A percentile compares a stretch with the other conserved stretches of the same genome.
These are phyloP conservation scores for Drosera spatulata DNA, from an alignment of 179 eudicot genomes.

Conservation along the genomic window DNA sequence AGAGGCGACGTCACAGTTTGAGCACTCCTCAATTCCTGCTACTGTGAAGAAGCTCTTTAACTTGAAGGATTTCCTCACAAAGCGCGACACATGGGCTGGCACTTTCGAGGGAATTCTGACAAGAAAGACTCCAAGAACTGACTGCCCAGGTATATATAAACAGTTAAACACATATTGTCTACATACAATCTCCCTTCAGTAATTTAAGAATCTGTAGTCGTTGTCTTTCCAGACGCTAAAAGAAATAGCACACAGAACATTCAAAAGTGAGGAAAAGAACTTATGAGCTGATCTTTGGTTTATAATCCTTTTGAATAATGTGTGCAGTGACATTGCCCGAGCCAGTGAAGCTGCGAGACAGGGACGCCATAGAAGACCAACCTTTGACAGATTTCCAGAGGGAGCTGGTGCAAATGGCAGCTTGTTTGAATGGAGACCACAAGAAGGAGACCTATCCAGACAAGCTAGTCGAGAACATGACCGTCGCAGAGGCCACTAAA, in stretches of 20 bases:
- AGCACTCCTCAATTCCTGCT: constrained; percentile 93
- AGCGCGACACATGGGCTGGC: constrained; percentile 89
- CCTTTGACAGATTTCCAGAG: constrained; percentile 53
- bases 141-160: constrained; percentile 61
- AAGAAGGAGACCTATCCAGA: constrained; percentile 32
- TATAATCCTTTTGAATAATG: neutral
- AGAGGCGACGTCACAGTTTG: constrained; percentile 56
- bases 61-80: constrained; percentile 56
- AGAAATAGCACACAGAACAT: too few relatives aligned
- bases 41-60: constrained; percentile 80
- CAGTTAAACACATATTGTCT: too few relatives aligned
- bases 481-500: constrained; percentile 40
- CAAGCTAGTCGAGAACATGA: constrained; percentile 43
- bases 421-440: constrained; percentile 56
- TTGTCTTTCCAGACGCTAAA: too few relatives aligned
- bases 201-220: too few relatives aligned
- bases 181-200: too few relatives aligned
- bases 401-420: constrained; percentile 57
- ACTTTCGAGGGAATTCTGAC: constrained; percentile 60
- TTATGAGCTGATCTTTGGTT: neutral
- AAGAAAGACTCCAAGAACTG: constrained; percentile 54
- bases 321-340: constrained; percentile 46
- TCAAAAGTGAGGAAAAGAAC: neutral
- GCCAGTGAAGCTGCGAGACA: constrained; percentile 38
- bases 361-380: constrained; percentile 30